Evolutionary conservation across 352 stramenopile genomes (phyloP).

Genomic region (Peronospora tabacina): DNA sequence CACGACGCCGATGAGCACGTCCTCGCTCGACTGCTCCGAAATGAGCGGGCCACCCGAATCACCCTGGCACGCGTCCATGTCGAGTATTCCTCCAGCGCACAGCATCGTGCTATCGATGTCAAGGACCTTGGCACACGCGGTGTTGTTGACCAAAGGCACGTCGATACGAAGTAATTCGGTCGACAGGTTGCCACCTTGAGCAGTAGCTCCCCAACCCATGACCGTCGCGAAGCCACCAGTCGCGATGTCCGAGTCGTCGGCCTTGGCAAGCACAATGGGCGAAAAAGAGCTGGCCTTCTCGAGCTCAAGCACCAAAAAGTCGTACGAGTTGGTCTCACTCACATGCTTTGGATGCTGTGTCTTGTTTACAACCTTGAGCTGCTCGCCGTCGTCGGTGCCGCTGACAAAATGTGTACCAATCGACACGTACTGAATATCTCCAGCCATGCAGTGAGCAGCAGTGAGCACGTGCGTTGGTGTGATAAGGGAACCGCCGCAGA

Average conservation of each 20-base stretch:
- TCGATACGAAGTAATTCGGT: constrained; percentile 36
- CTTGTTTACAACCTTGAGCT: constrained; percentile 40
- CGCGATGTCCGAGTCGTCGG: constrained; percentile 24
- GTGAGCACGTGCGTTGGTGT: constrained; percentile 54
- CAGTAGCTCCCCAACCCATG: constrained; percentile 36
- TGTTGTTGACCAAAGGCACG: constrained; percentile 41
- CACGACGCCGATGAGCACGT: constrained; percentile 43
- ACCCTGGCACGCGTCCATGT: constrained; percentile 54
- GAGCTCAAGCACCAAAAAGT: constrained; percentile 56
- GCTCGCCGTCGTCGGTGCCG: constrained; percentile 35
- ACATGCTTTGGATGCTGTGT: constrained; percentile 45
- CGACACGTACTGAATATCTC: constrained; percentile 39
- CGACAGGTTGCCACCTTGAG: constrained; percentile 17
- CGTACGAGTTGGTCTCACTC: constrained; percentile 32
- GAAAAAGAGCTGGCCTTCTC: constrained; percentile 29
- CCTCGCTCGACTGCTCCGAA: constrained; percentile 19
- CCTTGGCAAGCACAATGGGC: constrained; percentile 28
- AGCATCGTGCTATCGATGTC: constrained; percentile 41
- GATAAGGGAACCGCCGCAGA: constrained; percentile 62
- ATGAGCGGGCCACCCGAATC: constrained; percentile 39
- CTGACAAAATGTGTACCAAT: constrained; percentile 50
- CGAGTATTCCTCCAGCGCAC: constrained; percentile 41
- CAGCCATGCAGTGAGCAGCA: constrained; percentile 45
- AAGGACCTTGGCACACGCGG: constrained; percentile 28
- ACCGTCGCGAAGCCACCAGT: constrained; percentile 29